A percentile compares a stretch with the other conserved stretches of the same genome.
phyloP scores from a whole-genome alignment of 768 basidiomycete species.

The Rhizopogon vesiculosus region DNA sequence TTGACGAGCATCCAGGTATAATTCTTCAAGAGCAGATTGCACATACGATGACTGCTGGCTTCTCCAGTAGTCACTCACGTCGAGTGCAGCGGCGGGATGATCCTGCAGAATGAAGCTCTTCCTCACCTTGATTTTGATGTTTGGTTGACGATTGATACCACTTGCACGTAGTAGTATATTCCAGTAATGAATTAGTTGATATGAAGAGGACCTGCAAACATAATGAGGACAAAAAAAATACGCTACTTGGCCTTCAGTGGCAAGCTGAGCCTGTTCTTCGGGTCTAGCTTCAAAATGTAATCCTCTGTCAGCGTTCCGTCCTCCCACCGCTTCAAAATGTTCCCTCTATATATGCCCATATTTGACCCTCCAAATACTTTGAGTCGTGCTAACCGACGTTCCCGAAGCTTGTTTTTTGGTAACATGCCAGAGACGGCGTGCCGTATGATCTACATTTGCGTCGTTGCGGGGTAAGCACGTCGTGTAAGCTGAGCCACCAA shows the following conservation, averaged over 20 bases:
- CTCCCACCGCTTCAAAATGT: constrained; percentile 81
- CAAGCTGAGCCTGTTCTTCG: constrained; percentile 11
- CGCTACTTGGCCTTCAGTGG: constrained; percentile 9
- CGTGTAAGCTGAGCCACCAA: neutral
- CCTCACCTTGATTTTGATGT: neutral
- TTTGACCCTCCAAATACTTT: constrained; percentile 82
- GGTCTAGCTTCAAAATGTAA: constrained; percentile 22
- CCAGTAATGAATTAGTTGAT: neutral
- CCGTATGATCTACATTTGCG: constrained; percentile 71
- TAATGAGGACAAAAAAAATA: constrained; percentile 1
- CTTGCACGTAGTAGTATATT: neutral
- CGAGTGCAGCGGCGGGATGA: neutral
- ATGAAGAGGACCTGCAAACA: constrained; percentile 1
- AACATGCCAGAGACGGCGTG: constrained; percentile 98
- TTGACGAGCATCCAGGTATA: constrained; percentile 41
- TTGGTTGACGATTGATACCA: neutral
- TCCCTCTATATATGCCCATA: constrained; percentile 71
- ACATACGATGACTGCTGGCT: constrained; percentile 13
- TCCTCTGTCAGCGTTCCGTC: constrained; percentile 62
- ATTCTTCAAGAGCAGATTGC: constrained; percentile 63
- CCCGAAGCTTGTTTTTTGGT: constrained; percentile 94
- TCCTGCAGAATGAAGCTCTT: constrained; percentile 1
- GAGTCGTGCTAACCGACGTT: constrained; percentile 80
- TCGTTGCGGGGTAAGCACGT: neutral
- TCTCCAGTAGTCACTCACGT: neutral